Evolutionary conservation across 1,139 yeast genomes (phyloP).

Genomic region (Lodderomyces jiufengensis): DNA sequence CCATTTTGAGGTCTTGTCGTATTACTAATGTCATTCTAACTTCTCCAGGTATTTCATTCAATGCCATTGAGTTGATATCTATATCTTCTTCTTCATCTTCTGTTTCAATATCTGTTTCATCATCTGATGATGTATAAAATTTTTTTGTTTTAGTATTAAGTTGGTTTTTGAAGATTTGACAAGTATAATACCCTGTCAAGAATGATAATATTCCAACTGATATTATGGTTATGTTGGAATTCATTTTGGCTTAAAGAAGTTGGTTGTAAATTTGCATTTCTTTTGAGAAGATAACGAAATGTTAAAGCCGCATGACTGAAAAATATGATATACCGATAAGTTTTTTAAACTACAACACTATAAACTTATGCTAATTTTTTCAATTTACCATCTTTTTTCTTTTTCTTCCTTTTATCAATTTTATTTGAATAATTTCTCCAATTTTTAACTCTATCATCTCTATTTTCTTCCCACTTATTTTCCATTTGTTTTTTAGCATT

Average conservation of each 20-base stretch:
- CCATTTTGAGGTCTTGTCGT: constrained; percentile 87
- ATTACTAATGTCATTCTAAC: constrained; percentile 86
- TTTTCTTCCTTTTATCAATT: constrained; percentile 42
- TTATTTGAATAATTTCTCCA: constrained; percentile 56
- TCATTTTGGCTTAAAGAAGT: too few species aligned
- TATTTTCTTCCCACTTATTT: constrained; percentile 57
- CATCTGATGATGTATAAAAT: neutral
- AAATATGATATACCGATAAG: neutral
- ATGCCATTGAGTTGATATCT: constrained; percentile 51
- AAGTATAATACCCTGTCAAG: constrained; percentile 24
- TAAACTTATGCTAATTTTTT: too few species aligned
- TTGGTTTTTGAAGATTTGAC: constrained; percentile 12
- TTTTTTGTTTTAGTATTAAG: neutral
- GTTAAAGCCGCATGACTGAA: neutral
- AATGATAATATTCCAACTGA: constrained; percentile 24
- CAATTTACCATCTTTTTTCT: constrained; percentile 10
- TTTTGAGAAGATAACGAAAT: too few species aligned
- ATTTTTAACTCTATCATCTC: constrained; percentile 56
- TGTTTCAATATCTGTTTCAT: constrained; percentile 26
- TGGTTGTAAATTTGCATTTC: too few species aligned
- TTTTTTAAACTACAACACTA: too few species aligned
- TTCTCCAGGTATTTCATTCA: constrained; percentile 69
- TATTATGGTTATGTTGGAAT: constrained; percentile 12
- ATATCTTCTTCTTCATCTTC: constrained; percentile 44
- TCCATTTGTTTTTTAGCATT: constrained; percentile 38